Evolutionary conservation across 2,329 filamentous ascomycete genomes (phyloP).

Genomic region (Rhynchosporium secalis): DNA sequence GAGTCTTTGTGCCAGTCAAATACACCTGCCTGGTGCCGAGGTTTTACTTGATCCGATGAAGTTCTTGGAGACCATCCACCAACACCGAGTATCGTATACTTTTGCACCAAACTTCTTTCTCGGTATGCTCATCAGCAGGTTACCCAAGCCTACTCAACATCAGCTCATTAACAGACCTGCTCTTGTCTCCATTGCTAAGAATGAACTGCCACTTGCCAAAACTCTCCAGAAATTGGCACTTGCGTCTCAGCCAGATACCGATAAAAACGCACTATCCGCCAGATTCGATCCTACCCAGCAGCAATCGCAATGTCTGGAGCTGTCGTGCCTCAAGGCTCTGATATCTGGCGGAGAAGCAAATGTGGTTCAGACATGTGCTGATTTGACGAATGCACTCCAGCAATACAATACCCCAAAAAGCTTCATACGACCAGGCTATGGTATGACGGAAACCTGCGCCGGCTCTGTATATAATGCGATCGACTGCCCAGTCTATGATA

Average conservation of each 20-base stretch:
- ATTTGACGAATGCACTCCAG: slow-evolving; percentile 37
- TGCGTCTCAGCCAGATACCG: background rate
- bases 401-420: slow-evolving; percentile 39
- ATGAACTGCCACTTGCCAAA: background rate
- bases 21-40: slow-evolving; percentile 48
- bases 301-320: slow-evolving; percentile 27
- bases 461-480: slow-evolving; percentile 47
- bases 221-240: background rate
- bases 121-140: slow-evolving; percentile 19
- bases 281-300: background rate
- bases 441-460: slow-evolving; percentile 56
- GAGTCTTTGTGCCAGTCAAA: slow-evolving; percentile 44
- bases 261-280: background rate
- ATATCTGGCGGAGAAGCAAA: slow-evolving; percentile 51
- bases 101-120: slow-evolving; percentile 50
- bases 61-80: slow-evolving; percentile 45
- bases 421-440: slow-evolving; percentile 46
- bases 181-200: background rate
- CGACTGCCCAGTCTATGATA: slow-evolving; percentile 45
- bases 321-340: slow-evolving; percentile 39
- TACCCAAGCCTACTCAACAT: background rate
- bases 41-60: slow-evolving; percentile 43
- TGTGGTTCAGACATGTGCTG: slow-evolving; percentile 39
- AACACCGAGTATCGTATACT: slow-evolving; percentile 45
- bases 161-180: background rate